Conservation (phyloP, 2,329 filamentous ascomycete genomes). For the Xylaria sp. region DNA sequence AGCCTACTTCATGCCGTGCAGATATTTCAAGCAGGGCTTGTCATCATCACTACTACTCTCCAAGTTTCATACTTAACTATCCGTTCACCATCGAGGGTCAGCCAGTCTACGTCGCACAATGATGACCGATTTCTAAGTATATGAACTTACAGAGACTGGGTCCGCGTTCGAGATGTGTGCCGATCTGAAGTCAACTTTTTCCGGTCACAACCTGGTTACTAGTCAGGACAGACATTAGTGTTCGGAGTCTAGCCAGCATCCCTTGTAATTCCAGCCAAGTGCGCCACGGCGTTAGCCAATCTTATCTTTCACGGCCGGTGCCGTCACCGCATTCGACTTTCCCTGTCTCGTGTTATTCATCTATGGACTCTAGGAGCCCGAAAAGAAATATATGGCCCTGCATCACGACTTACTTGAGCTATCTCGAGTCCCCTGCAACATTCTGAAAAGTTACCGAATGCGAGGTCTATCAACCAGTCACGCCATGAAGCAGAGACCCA, state of each 20-base stretch:
- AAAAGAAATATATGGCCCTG: no score
- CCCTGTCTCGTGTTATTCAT: no score
- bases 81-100: not conserved
- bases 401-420: not conserved
- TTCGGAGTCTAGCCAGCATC: not conserved
- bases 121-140: not conserved
- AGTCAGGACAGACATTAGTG: not conserved
- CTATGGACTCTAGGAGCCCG: not conserved
- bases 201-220: not conserved
- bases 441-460: not conserved
- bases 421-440: not conserved
- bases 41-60: not conserved
- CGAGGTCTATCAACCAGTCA: not conserved
- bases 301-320: not conserved
- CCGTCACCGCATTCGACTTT: not conserved
- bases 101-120: not conserved
- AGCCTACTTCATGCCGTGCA: conserved; percentile 2
- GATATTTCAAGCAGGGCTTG: not conserved
- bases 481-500: no score
- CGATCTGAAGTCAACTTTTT: not conserved
- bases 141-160: not conserved
- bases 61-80: conserved; percentile 10
- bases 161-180: not conserved
- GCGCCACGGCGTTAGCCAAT: not conserved
- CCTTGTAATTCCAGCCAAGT: not conserved